A percentile compares a stretch with the other conserved stretches of the same genome.
phyloP scores from a whole-genome alignment of 140 eudicot genomes.

The Ambrosia hybrid region DNA sequence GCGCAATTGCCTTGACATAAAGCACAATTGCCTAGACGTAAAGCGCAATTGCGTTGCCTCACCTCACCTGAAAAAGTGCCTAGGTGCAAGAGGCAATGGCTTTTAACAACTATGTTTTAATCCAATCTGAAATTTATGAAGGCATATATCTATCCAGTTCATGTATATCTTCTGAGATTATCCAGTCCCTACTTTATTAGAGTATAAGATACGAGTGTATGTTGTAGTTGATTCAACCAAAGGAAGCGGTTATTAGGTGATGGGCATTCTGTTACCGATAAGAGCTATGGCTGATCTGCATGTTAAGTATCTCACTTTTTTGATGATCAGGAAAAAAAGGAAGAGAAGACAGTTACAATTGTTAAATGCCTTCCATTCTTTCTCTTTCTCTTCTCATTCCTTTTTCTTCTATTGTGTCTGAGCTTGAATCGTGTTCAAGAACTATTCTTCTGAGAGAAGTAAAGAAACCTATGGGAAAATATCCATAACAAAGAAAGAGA shows the following conservation, averaged over 20 bases:
- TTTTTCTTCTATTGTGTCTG: constrained; percentile 14
- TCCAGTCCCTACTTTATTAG: background rate
- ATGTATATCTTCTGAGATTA: background rate
- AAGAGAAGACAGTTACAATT: background rate
- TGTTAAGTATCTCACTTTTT: background rate
- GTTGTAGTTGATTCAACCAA: constrained; percentile 4
- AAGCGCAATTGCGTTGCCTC: too few relatives aligned
- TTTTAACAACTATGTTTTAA: too few relatives aligned
- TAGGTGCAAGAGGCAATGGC: too few relatives aligned
- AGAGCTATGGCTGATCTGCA: background rate
- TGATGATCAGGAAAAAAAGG: background rate
- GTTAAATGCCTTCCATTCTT: constrained; percentile 11
- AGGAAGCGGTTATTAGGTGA: constrained; percentile 1
- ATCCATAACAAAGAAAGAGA: background rate
- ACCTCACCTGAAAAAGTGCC: too few relatives aligned
- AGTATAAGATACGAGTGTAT: background rate
- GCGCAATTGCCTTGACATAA: too few relatives aligned
- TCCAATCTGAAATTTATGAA: background rate
- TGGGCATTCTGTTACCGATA: background rate
- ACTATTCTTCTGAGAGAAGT: background rate
- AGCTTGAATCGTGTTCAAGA: constrained; percentile 8
- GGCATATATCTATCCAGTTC: background rate
- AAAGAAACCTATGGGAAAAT: background rate
- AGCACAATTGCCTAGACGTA: too few relatives aligned
- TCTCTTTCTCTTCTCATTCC: constrained; percentile 1